These are phyloP conservation scores for Boletus vermiculosoides DNA, from an alignment of 768 basidiomycete species.

Conservation along the genomic window DNA sequence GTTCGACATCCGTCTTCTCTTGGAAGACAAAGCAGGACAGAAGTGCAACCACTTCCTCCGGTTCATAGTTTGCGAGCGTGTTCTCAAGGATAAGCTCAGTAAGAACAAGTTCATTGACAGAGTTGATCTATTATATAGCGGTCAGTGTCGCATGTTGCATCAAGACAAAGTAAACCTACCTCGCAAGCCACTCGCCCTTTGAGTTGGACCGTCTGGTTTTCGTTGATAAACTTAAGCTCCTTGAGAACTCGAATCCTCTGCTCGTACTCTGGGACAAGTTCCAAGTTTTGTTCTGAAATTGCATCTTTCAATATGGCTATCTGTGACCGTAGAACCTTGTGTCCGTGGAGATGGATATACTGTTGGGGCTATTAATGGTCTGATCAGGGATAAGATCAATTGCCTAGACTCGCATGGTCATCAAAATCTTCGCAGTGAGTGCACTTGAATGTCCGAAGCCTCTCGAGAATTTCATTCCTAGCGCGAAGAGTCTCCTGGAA, in stretches of 20 bases:
- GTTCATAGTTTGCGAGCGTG: slow-evolving; percentile 83
- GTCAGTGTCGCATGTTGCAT: background rate
- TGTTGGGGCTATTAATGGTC: slow-evolving; percentile 33
- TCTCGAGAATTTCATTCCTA: slow-evolving; percentile 49
- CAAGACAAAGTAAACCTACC: slow-evolving; percentile 40
- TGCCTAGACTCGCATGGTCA: slow-evolving; percentile 59
- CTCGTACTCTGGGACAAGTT: slow-evolving; percentile 95
- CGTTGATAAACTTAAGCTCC: slow-evolving; percentile 90
- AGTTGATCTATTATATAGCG: slow-evolving; percentile 74
- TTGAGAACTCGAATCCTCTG: slow-evolving; percentile 89
- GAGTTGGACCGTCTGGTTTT: slow-evolving; percentile 90
- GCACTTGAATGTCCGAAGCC: slow-evolving; percentile 48
- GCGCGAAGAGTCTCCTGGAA: slow-evolving; percentile 81
- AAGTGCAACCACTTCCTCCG: slow-evolving; percentile 94
- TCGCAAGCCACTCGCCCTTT: slow-evolving; percentile 99
- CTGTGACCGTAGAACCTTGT: slow-evolving; percentile 69
- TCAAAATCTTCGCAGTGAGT: slow-evolving; percentile 64
- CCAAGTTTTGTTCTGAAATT: slow-evolving; percentile 95
- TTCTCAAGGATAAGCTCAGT: slow-evolving; percentile 98
- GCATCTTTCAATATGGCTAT: slow-evolving; percentile 78
- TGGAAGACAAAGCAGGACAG: slow-evolving; percentile 98
- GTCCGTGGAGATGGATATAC: slow-evolving; percentile 76
- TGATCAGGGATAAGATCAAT: slow-evolving; percentile 1
- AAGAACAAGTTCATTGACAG: slow-evolving; percentile 92
- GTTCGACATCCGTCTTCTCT: slow-evolving; percentile 93